Conservation (phyloP, 2,329 filamentous ascomycete species). For the Colletotrichum sp. region DNA sequence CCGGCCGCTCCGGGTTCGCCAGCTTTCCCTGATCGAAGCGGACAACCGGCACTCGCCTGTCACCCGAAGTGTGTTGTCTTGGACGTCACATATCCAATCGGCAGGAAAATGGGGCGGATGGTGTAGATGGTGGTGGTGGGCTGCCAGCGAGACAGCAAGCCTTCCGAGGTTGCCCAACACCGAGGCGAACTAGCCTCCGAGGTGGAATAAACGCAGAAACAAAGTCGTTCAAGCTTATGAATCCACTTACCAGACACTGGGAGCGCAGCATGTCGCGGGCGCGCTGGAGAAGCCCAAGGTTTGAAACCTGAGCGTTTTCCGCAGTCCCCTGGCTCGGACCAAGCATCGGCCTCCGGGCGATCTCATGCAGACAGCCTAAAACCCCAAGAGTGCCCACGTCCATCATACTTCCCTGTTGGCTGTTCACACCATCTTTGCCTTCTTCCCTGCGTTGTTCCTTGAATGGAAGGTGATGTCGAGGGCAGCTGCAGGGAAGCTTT, state of each 20-base stretch:
- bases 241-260: background rate
- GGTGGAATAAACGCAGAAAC: background rate
- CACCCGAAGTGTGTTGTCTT: background rate
- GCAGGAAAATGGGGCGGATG: background rate
- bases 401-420: background rate
- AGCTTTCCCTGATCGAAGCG: background rate
- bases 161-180: background rate
- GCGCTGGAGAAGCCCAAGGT: background rate
- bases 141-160: background rate
- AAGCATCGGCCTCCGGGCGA: slow-evolving; percentile 6
- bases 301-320: slow-evolving; percentile 4
- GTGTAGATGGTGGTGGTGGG: background rate
- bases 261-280: background rate
- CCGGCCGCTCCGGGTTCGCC: background rate
- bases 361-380: background rate
- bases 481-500: background rate
- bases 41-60: background rate
- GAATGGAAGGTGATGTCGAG: background rate
- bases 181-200: background rate
- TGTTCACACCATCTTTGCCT: background rate
- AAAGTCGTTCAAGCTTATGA: background rate
- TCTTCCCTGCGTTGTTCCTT: background rate
- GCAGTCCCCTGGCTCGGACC: slow-evolving; percentile 1
- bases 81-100: background rate
- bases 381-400: background rate